Conservation (phyloP, 2,329 filamentous ascomycete species). For the Talaromyces piceae region DNA sequence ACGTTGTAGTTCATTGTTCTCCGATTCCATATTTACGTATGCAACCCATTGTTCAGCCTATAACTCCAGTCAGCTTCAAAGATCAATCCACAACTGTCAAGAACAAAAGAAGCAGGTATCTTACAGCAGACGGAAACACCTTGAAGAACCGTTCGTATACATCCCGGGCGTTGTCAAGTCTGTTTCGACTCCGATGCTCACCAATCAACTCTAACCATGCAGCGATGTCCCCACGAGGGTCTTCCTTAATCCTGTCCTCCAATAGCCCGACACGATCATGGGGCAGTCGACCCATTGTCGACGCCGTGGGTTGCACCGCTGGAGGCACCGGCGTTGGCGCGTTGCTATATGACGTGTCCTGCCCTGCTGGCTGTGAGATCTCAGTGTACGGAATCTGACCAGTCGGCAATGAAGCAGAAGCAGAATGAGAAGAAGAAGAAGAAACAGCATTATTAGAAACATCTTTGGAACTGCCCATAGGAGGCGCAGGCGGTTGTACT, state of each 20-base stretch:
- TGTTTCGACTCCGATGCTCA: constrained; percentile 74
- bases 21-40: constrained; percentile 83
- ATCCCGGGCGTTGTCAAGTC: constrained; percentile 70
- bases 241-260: constrained; percentile 85
- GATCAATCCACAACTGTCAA: constrained; percentile 3
- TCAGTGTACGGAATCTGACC: constrained; percentile 31
- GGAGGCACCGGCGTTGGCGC: constrained; percentile 21
- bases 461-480: constrained; percentile 40
- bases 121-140: constrained; percentile 83
- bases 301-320: constrained; percentile 33
- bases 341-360: constrained; percentile 30
- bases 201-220: constrained; percentile 84
- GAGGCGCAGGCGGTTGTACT: constrained; percentile 51
- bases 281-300: constrained; percentile 47
- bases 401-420: constrained; percentile 40
- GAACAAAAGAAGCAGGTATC: constrained; percentile 32
- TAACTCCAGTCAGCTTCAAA: constrained; percentile 25
- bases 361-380: constrained; percentile 23
- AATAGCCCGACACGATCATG: constrained; percentile 71
- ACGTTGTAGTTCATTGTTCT: constrained; percentile 70
- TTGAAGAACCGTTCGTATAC: constrained; percentile 82
- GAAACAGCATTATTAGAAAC: constrained; percentile 44
- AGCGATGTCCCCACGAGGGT: constrained; percentile 84
- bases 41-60: constrained; percentile 88
- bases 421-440: constrained; percentile 19